phyloP scores from a whole-genome alignment of 768 basidiomycete species.

The Collybiopsis confluens region DNA sequence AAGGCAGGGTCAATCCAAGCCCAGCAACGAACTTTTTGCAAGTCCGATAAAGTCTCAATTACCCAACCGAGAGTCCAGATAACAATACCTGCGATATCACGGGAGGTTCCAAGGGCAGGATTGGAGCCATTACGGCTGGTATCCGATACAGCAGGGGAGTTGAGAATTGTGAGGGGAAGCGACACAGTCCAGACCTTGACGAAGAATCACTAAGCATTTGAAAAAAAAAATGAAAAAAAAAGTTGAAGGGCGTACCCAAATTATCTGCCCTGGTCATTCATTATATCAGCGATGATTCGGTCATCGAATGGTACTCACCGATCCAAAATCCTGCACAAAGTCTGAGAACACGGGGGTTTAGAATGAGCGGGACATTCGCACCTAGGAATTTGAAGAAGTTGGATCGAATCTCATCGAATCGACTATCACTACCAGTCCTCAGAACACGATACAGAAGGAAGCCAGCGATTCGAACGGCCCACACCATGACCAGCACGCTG shows the following conservation, averaged over 20 bases:
- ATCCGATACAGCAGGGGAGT: conserved; percentile 63
- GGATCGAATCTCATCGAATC: conserved; percentile 64
- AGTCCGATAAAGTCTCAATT: conserved; percentile 53
- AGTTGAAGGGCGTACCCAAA: conserved; percentile 58
- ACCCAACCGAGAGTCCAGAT: conserved; percentile 56
- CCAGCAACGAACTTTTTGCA: conserved; percentile 43
- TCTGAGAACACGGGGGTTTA: neutral
- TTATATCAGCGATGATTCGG: too few relatives aligned
- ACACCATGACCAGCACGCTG: conserved; percentile 60
- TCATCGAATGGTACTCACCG: conserved; percentile 24
- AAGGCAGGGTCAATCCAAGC: neutral
- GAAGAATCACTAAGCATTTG: neutral
- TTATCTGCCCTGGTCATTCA: conserved; percentile 51
- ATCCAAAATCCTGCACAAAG: conserved; percentile 46
- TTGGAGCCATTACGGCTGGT: conserved; percentile 37
- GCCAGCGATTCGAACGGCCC: conserved; percentile 57
- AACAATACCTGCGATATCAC: conserved; percentile 61
- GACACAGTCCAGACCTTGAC: conserved; percentile 57
- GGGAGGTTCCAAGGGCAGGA: conserved; percentile 54
- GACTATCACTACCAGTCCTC: conserved; percentile 59
- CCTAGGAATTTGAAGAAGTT: conserved; percentile 65
- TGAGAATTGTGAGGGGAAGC: conserved; percentile 59
- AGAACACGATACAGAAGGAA: conserved; percentile 70
- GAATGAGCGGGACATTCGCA: conserved; percentile 14
- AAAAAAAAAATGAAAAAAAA: neutral